A percentile compares a stretch with the other conserved stretches of the same genome.
These are phyloP conservation scores for Coniochaeta hoffmannii DNA, from an alignment of 2,329 filamentous ascomycete genomes.

Conservation along the genomic window DNA sequence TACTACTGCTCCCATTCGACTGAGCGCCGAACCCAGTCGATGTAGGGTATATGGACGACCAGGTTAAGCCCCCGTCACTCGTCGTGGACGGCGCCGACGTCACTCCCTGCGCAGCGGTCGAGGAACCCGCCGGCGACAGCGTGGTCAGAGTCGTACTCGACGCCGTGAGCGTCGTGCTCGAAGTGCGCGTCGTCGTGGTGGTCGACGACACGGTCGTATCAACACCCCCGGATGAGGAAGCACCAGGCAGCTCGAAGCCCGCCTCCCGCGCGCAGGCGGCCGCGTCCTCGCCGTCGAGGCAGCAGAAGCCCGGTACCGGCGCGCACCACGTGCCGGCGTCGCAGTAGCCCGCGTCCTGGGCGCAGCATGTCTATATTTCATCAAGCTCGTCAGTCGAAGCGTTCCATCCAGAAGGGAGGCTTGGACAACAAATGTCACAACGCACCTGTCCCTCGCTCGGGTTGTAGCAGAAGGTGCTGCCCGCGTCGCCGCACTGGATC, in stretches of 20 bases:
- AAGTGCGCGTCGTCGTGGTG: background rate
- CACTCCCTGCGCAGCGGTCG: background rate
- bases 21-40: background rate
- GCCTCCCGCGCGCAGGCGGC: constrained; percentile 24
- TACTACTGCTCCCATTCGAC: background rate
- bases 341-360: constrained; percentile 26
- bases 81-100: background rate
- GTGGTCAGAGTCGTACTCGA: background rate
- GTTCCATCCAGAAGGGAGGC: too few relatives aligned
- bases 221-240: background rate
- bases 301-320: constrained; percentile 29
- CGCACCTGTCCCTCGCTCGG: constrained; percentile 25
- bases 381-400: too few relatives aligned
- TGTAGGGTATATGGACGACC: background rate
- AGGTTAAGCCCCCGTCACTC: background rate
- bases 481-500: constrained; percentile 20
- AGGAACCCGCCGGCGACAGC: background rate
- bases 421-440: too few relatives aligned
- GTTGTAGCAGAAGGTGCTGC: constrained; percentile 26
- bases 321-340: constrained; percentile 26
- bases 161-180: background rate
- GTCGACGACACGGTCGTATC: background rate
- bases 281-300: constrained; percentile 26
- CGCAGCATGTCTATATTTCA: constrained; percentile 25
- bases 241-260: constrained; percentile 22